A percentile compares a stretch with the other conserved stretches of the same genome.
phyloP scores from a whole-genome alignment of 2,329 filamentous ascomycete species.

The Aureobasidium sp. region DNA sequence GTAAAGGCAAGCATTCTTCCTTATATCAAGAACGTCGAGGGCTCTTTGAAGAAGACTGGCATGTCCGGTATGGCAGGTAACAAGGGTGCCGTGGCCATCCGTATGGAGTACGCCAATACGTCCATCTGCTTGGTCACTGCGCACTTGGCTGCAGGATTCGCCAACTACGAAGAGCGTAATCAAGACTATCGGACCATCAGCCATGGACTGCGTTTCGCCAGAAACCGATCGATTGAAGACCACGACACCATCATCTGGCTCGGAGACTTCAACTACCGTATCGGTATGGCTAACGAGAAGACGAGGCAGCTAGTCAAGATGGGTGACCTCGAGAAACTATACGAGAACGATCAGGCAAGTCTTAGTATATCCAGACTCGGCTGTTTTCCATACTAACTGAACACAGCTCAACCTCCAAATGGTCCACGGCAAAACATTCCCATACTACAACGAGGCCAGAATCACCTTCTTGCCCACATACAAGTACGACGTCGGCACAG shows the following conservation, averaged over 20 bases:
- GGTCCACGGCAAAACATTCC: constrained; percentile 84
- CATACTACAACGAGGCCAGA: constrained; percentile 81
- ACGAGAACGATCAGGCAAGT: constrained; percentile 73
- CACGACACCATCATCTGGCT: constrained; percentile 91
- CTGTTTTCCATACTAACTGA: not conserved
- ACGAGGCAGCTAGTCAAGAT: constrained; percentile 67
- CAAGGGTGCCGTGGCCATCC: constrained; percentile 93
- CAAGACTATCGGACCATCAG: constrained; percentile 87
- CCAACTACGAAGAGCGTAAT: constrained; percentile 94
- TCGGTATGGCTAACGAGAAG: constrained; percentile 72
- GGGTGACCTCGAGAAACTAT: constrained; percentile 68
- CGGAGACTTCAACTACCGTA: constrained; percentile 97
- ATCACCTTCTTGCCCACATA: constrained; percentile 92
- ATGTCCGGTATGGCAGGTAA: constrained; percentile 97
- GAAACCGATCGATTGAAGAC: constrained; percentile 83
- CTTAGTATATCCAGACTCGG: too few relatives aligned
- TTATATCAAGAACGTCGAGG: constrained; percentile 93
- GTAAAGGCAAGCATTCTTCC: constrained; percentile 70
- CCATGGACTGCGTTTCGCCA: constrained; percentile 80
- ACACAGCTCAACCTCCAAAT: constrained; percentile 79
- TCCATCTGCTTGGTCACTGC: constrained; percentile 93
- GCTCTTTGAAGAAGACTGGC: constrained; percentile 86
- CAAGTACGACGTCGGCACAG: constrained; percentile 84
- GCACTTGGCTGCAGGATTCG: constrained; percentile 90
- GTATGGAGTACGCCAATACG: constrained; percentile 89